Evolutionary conservation across 805 yeast genomes (phyloP), one percentile per base, ranked within the genome.

Genomic region (Ogataea methanolica): DNA sequence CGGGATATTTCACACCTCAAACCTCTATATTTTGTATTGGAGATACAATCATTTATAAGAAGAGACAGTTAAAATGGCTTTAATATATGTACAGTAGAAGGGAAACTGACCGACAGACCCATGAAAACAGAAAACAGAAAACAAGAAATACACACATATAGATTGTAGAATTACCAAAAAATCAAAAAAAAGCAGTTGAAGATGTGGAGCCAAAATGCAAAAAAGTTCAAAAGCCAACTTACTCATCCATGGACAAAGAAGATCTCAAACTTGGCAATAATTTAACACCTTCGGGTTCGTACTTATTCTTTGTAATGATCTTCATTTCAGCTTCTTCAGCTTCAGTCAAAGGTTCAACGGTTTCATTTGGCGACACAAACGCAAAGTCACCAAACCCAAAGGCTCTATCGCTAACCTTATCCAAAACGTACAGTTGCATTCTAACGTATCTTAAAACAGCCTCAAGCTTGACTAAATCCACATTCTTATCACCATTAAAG

Each of bases 381-480:
- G 75, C 76, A 66, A 91, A 90, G 57, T 83, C 80, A 33, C 99
- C 99, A 56, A 87, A 80, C 1, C 95, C 97, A 71, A 94, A 92
- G 56, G 92, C 96, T 57, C 96, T 76, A 65, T 94, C 99, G 33
- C 89, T 78, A 75, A 89, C 80, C 63, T 83, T 83, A 62, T 85
- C 85, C 60, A 94, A 71, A 15, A 94, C 92, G 62, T 91, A 94
- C 43, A 94, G 70, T 63, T 94, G 96, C 57, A 88, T 84, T 65
- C 97, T 82, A 26, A 89, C 84, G 62, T 92, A 94, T 53, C 88
- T 88, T n/a, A 91, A 88, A 56, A 87, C 74, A 14, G 94, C 91
- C 66, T 91, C 97, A 39, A 94, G 71, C 51, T 89, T 89, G 48
- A 86, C 81, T 66, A 85, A 74, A 67, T 92, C 96, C 17, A 85